phyloP scores from a whole-genome alignment of 495 filamentous ascomycete genomes.

The Aspergillus heteromorphus region DNA sequence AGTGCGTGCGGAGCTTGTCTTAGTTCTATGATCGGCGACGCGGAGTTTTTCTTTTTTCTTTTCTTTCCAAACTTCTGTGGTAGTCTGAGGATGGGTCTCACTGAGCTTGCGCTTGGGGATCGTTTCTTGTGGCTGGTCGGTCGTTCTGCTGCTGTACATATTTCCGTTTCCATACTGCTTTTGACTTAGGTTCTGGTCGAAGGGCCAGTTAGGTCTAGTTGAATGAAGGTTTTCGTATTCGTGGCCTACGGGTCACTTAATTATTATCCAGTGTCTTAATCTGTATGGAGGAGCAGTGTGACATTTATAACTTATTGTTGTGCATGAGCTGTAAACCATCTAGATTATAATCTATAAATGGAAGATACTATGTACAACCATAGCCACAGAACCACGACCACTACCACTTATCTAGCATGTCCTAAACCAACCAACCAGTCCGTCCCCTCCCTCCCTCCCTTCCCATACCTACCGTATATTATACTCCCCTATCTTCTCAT shows the following conservation, averaged over 20 bases:
- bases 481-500: too few relatives aligned
- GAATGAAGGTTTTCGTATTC: conserved; percentile 18
- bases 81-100: not conserved
- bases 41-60: not conserved
- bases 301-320: too few relatives aligned
- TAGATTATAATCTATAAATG: too few relatives aligned
- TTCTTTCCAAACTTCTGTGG: not conserved
- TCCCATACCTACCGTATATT: too few relatives aligned
- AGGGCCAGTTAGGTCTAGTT: conserved; percentile 16
- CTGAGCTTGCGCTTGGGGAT: conserved; percentile 2
- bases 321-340: too few relatives aligned
- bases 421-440: too few relatives aligned
- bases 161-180: not conserved
- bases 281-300: too few relatives aligned
- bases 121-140: conserved; percentile 5
- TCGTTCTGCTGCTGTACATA: conserved; percentile 19
- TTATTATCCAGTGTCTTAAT: too few relatives aligned
- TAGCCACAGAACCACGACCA: too few relatives aligned
- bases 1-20: not conserved
- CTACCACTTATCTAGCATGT: too few relatives aligned
- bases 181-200: conserved; percentile 12
- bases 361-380: too few relatives aligned
- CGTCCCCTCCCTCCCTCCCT: too few relatives aligned
- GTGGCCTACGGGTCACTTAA: conserved; percentile 18
- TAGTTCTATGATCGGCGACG: not conserved